A percentile compares a stretch with the other conserved stretches of the same genome.
phyloP scores from a whole-genome alignment of 2,329 filamentous ascomycete species.

The Incumbomyces lentus region DNA sequence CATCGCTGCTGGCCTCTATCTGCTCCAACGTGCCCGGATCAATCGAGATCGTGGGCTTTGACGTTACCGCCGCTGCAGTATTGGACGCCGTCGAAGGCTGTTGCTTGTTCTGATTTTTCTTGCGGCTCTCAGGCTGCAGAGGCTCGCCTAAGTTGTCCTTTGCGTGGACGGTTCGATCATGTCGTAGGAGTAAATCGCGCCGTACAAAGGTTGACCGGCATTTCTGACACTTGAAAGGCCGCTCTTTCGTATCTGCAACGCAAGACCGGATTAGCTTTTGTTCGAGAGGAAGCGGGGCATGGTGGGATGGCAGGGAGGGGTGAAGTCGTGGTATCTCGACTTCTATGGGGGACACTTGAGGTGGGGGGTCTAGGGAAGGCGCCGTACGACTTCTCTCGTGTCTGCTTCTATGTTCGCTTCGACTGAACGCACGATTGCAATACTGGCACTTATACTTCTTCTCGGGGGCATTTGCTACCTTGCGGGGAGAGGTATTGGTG shows the following conservation, averaged over 20 bases:
- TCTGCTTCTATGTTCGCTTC: constrained; percentile 91
- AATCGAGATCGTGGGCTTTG: constrained; percentile 69
- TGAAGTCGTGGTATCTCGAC: background rate
- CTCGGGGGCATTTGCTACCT: constrained; percentile 68
- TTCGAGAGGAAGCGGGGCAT: background rate
- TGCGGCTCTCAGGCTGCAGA: constrained; percentile 50
- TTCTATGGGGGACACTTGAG: background rate
- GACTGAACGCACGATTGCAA: constrained; percentile 92
- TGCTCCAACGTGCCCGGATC: constrained; percentile 83
- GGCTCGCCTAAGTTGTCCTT: constrained; percentile 88
- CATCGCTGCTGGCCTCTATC: constrained; percentile 81
- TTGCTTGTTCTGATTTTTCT: constrained; percentile 50
- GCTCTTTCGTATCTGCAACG: constrained; percentile 64
- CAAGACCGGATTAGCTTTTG: background rate
- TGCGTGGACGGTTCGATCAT: constrained; percentile 96
- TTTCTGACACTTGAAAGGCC: constrained; percentile 97
- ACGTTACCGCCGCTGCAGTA: constrained; percentile 33
- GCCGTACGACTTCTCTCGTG: constrained; percentile 97
- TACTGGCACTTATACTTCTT: constrained; percentile 99
- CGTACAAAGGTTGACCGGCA: constrained; percentile 97
- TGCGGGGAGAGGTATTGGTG: constrained; percentile 55
- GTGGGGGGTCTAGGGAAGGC: background rate
- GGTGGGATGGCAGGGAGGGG: background rate
- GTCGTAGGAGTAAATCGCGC: constrained; percentile 87
- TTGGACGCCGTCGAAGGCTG: constrained; percentile 32